Evolutionary conservation across 2,329 filamentous ascomycete genomes (phyloP), one percentile per base, ranked within the genome.

Genomic region (Fusarium chlamydosporum): DNA sequence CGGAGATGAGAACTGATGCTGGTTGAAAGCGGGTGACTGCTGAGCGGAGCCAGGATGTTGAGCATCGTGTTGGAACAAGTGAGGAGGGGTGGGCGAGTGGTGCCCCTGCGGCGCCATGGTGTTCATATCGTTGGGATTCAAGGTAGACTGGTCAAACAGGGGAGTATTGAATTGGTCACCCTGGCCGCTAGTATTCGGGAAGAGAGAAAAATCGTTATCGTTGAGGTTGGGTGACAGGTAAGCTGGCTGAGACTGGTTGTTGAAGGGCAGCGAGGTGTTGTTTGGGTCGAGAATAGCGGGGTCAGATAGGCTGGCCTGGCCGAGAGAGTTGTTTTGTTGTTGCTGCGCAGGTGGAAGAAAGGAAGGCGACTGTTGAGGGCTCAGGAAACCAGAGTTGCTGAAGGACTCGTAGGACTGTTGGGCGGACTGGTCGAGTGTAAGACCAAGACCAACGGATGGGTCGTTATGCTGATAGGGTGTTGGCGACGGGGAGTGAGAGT

Each of bases 401-500:
- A 72, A 72, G 40, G 81, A 84, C 56, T 73, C 82, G 72, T 78
- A 85, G 70, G 79, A 75, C 58, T 81, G 80, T 6, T 77, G 77
- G 41, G 70, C 72, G 42, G 73, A 82, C 74, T 84, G 82, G 77
- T 90, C 85, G 72, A 90, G 80, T 67, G 80, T 85, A 75, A 91
- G 83, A 75, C 87, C 88, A 71, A 89, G 82, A 73, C 85, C 85
- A 73, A 84, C 81, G 53, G 81, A 82, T 72, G 79, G 74, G 60
- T 84, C 79, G 76, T 83, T 83, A 45, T 76, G 68, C 76, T 84
- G 81, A 76, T 84, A 82, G 74, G 85, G 86, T 73, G 83, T 83
- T 79, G 86, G 86, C 76, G 88, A 88, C 73, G 88, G 87, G 74
- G 89, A 90, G 79, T 88, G 88, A 71, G 82, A 86, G 78, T 88